Base-by-base conservation (phyloP, 257 asterid genomes). In the Haberlea rhodopensis region DNA sequence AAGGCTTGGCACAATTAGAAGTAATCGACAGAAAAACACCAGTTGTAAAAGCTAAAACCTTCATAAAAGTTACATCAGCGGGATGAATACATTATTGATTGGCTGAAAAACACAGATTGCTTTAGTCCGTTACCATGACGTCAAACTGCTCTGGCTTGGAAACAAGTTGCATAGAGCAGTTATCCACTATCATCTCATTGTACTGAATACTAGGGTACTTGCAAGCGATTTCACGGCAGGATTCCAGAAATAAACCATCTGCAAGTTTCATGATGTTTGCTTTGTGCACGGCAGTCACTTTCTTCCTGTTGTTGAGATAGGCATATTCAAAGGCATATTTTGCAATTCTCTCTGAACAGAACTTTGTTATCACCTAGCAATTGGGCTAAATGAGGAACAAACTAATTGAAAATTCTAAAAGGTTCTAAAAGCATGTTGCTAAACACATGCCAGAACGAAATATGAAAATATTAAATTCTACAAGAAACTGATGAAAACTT, bases 151-250 rank as follows among this genome's bases (percentile, higher is more conserved):
- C 95, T 15, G 99, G 99, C 82, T 86, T 94, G 64, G 97, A 90
- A 65, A 94, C 99, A 73, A 94, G 99, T 80, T 94, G 99, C 99
- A 94, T 94, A 75, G 97, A 94, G 76, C 99, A 94, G 72, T 94
- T 94, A 76, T 94, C 99, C 76, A 94, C 97, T 7, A 94, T 90
- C 82, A 94, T 88, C 82, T 94, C 99, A 69, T 69, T 82, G 75
- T 89, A 94, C 70, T 87, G 83, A 79, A 94, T 94, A 57, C 94
- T 72, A 20, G 96, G 97, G 76, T 94, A 94, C 79, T 79, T 94
- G 84, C 90, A 86, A 13, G 99, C 99, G 52, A 94, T 67, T 77
- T 94, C 99, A 22, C 99, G 97, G 31, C 99, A 94, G 11, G 97
- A 90, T 65, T 94, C 97, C 27, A 94, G 75, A 67, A 94, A 94